A percentile compares a stretch with the other conserved stretches of the same genome.
phyloP scores from a whole-genome alignment of 352 stramenopile species.

The Phytophthora fragariaefolia region DNA sequence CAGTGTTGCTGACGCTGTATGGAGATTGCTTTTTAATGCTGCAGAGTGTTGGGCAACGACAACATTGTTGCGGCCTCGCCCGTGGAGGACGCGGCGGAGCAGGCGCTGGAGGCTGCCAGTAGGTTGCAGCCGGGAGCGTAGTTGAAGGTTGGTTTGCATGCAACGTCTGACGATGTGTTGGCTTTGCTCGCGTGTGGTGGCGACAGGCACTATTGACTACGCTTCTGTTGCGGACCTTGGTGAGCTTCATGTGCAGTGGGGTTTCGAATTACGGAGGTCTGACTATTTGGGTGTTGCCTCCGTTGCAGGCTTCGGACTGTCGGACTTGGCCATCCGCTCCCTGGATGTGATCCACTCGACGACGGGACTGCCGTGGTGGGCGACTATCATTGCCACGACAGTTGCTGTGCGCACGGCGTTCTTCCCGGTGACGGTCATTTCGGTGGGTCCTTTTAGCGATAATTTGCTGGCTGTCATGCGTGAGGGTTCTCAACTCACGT shows the following conservation, averaged over 20 bases:
- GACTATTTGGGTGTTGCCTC: background rate
- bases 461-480: background rate
- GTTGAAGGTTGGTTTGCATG: constrained; percentile 2
- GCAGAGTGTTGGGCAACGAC: constrained; percentile 54
- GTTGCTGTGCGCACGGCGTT: constrained; percentile 74
- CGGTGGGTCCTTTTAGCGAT: constrained; percentile 43
- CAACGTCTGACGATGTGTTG: constrained; percentile 14
- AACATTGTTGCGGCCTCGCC: constrained; percentile 51
- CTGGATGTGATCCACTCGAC: constrained; percentile 81
- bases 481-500: background rate
- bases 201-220: constrained; percentile 59
- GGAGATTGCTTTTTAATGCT: constrained; percentile 7
- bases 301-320: constrained; percentile 58
- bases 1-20: background rate
- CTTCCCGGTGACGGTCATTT: constrained; percentile 82
- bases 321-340: constrained; percentile 75
- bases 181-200: background rate
- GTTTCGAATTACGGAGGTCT: background rate
- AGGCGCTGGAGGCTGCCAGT: constrained; percentile 55
- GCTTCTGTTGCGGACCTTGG: constrained; percentile 64
- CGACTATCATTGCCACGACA: constrained; percentile 86
- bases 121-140: constrained; percentile 4
- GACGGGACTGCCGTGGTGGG: constrained; percentile 89
- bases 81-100: constrained; percentile 48
- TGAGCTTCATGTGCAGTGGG: constrained; percentile 5